Conservation (phyloP, 768 basidiomycete genomes). For the Termitomyces sp. region DNA sequence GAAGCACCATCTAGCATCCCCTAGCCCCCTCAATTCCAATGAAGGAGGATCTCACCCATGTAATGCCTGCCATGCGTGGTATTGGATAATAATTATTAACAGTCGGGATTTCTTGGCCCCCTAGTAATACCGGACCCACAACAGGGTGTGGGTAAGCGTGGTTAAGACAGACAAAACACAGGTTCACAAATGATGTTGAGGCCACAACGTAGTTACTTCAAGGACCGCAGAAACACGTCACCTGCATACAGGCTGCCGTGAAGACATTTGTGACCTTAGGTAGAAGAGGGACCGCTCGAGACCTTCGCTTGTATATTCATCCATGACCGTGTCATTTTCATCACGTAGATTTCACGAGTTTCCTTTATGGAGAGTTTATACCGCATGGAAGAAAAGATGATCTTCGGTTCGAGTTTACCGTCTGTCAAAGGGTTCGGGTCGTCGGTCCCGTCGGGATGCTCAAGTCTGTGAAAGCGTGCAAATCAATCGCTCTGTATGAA, state of each 20-base stretch:
- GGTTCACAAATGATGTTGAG: neutral
- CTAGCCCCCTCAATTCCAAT: neutral
- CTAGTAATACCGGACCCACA: neutral
- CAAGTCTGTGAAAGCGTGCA: neutral
- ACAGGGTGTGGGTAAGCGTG: neutral
- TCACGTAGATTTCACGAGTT: neutral
- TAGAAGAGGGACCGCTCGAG: too few species aligned
- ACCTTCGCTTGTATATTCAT: neutral
- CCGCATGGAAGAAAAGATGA: neutral
- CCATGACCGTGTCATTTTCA: neutral
- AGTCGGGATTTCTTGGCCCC: neutral
- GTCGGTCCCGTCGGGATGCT: neutral
- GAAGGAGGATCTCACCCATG: too few species aligned
- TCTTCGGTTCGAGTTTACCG: neutral
- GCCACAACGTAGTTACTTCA: neutral
- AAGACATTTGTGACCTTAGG: too few species aligned
- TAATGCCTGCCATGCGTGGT: too few species aligned
- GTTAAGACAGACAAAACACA: neutral
- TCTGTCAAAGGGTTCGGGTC: neutral
- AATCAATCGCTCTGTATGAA: neutral
- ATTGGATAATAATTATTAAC: neutral
- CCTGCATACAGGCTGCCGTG: too few species aligned
- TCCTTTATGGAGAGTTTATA: neutral
- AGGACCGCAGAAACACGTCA: neutral
- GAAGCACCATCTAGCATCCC: too few species aligned